Evolutionary conservation across 768 basidiomycete genomes (phyloP).

Genomic region (Krasilnikovozyma curviuscula): DNA sequence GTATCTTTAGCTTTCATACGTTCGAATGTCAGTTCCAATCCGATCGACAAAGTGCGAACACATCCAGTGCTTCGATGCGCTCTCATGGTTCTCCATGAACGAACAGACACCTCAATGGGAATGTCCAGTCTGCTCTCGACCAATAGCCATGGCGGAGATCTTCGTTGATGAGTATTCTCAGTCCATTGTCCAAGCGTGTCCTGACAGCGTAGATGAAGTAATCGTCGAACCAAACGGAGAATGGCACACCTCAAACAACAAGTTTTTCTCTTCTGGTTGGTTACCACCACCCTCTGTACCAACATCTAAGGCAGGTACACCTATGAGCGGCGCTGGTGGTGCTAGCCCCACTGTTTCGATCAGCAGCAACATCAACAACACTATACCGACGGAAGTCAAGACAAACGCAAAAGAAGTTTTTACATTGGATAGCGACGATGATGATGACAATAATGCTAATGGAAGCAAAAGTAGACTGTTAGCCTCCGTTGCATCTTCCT

Average conservation of each 20-base stretch:
- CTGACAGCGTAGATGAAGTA: slow-evolving; percentile 73
- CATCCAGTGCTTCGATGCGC: slow-evolving; percentile 85
- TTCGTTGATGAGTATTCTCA: slow-evolving; percentile 88
- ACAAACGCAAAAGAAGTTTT: slow-evolving; percentile 3
- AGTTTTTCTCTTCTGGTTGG: slow-evolving; percentile 59
- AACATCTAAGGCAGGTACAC: too few species aligned
- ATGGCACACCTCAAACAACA: slow-evolving; percentile 85
- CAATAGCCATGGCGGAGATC: slow-evolving; percentile 56
- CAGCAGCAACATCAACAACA: background rate
- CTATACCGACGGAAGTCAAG: background rate
- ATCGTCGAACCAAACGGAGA: slow-evolving; percentile 83
- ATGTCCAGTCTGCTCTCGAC: slow-evolving; percentile 79
- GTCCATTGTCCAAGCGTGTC: slow-evolving; percentile 54
- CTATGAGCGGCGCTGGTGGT: background rate
- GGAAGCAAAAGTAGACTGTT: too few species aligned
- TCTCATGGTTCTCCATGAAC: slow-evolving; percentile 85
- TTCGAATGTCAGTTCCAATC: slow-evolving; percentile 63
- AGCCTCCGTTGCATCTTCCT: too few species aligned
- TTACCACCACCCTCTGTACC: slow-evolving; percentile 17
- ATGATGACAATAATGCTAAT: background rate
- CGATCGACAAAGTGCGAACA: slow-evolving; percentile 77
- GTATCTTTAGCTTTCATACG: slow-evolving; percentile 49
- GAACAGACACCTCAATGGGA: slow-evolving; percentile 90
- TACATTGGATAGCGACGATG: slow-evolving; percentile 8
- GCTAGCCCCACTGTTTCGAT: background rate